Percentiles rank a stretch among this genome's conserved stretches.
phyloP scores from a whole-genome alignment of 1,284 basidiomycete species.

The Cerioporus squamosus region DNA sequence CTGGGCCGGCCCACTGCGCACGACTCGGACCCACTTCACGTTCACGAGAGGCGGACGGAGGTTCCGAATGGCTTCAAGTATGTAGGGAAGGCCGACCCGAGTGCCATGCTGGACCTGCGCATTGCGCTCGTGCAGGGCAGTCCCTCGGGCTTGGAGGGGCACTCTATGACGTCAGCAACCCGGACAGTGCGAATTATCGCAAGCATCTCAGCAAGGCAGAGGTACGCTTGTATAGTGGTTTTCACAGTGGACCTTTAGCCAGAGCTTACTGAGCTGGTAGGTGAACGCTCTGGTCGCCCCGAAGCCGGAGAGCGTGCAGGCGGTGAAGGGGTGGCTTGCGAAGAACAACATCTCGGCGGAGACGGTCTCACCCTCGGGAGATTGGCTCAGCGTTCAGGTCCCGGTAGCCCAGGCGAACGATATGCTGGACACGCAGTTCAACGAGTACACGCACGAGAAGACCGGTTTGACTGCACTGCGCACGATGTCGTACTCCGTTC shows the following conservation, averaged over 20 bases:
- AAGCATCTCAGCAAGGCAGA: conserved; percentile 61
- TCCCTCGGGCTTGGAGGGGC: conserved; percentile 57
- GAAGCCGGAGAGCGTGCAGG: conserved; percentile 34
- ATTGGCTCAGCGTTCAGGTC: conserved; percentile 19
- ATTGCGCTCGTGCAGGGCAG: conserved; percentile 69
- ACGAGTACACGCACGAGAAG: conserved; percentile 38
- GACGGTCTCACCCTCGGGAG: conserved; percentile 30
- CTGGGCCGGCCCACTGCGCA: conserved; percentile 17
- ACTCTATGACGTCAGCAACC: conserved; percentile 60
- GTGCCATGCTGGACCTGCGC: conserved; percentile 54
- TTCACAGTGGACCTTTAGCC: not conserved
- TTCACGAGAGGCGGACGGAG: conserved; percentile 30
- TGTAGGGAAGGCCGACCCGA: conserved; percentile 43
- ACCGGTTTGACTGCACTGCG: conserved; percentile 35
- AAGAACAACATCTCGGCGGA: conserved; percentile 36
- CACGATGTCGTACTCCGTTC: conserved; percentile 44
- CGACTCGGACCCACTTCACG: conserved; percentile 14
- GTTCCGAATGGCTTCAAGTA: conserved; percentile 33
- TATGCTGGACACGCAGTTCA: conserved; percentile 40
- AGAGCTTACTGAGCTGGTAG: conserved; percentile 34
- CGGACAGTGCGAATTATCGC: conserved; percentile 50
- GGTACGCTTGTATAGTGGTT: conserved; percentile 20
- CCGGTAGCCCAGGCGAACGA: conserved; percentile 38
- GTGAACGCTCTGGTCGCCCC: conserved; percentile 40
- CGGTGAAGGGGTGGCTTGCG: conserved; percentile 41